These are phyloP conservation scores for Penicillium decumbens DNA, from an alignment of 2,329 filamentous ascomycete genomes.

Conservation along the genomic window DNA sequence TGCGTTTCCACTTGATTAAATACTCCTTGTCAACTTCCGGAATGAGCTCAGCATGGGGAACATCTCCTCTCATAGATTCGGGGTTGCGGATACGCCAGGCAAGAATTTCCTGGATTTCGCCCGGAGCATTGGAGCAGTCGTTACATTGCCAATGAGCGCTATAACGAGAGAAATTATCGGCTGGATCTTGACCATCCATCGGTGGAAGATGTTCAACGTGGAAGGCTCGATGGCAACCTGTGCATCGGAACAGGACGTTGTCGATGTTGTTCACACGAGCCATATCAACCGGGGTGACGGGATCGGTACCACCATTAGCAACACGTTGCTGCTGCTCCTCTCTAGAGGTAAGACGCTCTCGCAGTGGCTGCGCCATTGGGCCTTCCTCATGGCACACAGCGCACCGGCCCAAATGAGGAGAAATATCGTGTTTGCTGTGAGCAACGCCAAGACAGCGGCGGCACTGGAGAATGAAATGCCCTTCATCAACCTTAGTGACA, in stretches of 20 bases:
- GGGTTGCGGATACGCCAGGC: constrained; percentile 75
- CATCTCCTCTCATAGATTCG: constrained; percentile 46
- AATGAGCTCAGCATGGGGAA: constrained; percentile 51
- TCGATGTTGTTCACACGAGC: constrained; percentile 67
- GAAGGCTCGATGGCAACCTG: constrained; percentile 68
- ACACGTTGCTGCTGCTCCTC: constrained; percentile 80
- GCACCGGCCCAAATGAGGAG: constrained; percentile 69
- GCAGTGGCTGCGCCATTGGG: constrained; percentile 68
- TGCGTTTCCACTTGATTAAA: constrained; percentile 77
- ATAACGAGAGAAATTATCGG: constrained; percentile 60
- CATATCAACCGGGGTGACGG: constrained; percentile 60
- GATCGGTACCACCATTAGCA: constrained; percentile 74
- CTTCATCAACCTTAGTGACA: constrained; percentile 74
- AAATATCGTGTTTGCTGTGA: constrained; percentile 62
- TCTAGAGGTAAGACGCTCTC: constrained; percentile 64
- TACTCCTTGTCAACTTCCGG: constrained; percentile 82
- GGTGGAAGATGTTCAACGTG: constrained; percentile 78
- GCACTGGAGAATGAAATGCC: constrained; percentile 84
- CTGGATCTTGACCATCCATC: constrained; percentile 6
- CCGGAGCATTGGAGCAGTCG: constrained; percentile 62
- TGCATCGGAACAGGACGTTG: constrained; percentile 79
- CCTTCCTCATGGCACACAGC: constrained; percentile 64
- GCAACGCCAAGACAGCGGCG: constrained; percentile 70
- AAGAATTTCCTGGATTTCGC: constrained; percentile 72
- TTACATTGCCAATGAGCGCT: constrained; percentile 71